Evolutionary conservation across 2,329 filamentous ascomycete genomes (phyloP), one percentile per base, ranked within the genome.

Genomic region (Lachnellula hyalina): DNA sequence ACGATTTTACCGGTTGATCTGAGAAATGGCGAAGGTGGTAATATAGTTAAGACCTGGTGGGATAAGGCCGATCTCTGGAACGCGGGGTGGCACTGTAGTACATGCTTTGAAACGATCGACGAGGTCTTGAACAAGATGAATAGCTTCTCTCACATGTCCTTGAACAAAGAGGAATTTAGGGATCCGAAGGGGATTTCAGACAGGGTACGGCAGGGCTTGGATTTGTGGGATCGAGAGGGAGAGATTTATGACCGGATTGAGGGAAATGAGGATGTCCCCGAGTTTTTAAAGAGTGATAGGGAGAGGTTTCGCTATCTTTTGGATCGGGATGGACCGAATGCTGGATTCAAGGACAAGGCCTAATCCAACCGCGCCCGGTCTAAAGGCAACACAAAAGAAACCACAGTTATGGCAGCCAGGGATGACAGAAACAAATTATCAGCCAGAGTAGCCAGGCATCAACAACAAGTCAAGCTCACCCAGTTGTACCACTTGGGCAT

Each of bases 11-110:
- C 76, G 0, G 68, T 70, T 28, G 65, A 73, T 54, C 64, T 78
- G 17, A 69, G 75, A 4, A 65, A 67, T 61, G 59, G 68, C 49
- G 59, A 67, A 40, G 55, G 61, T 32, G 58, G 60, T 5, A 57
- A 60, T 52, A 49, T 60, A 49, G 17, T 64, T n/a, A 44, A 49
- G 14, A 52, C 47, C 4, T 63, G 59, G 60, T 66, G 61, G 62
- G 61, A 72, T 15, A 66, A 71, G 21, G 61, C 65, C 3, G 66
- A 72, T 36, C 52, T 77, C 14, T 71, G 65, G 58, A 69, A 75
- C 56, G 72, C 73, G 1, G 74, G 68, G 3, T 78, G 75, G 75
- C 75, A 77, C 60, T 78, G 75, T 62, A 73, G 70, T 35, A 71
- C 68, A 28, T 77, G 76, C 61, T 75, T 76, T 55, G 61, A 67